Percentiles rank a stretch among this genome's conserved stretches.
Evolutionary conservation across 2,329 filamentous ascomycete genomes (phyloP).

Genomic region (Diaporthe citri): DNA sequence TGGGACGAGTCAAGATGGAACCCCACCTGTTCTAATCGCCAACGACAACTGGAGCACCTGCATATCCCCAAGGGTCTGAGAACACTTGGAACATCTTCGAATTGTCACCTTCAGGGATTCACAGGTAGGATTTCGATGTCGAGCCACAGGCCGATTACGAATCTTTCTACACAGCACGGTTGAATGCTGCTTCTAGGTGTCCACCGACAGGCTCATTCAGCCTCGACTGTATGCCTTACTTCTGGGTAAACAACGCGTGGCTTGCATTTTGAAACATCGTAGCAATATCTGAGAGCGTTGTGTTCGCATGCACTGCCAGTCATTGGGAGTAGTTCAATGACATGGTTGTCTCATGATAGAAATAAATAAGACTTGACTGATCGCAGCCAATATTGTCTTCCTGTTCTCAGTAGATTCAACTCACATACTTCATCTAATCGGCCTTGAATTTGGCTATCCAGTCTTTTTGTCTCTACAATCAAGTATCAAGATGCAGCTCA

Average conservation of each 20-base stretch:
- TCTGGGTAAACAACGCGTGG: conserved; percentile 9
- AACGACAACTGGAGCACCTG: neutral
- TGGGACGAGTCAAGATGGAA: conserved; percentile 20
- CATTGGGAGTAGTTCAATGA: neutral
- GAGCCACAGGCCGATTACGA: conserved; percentile 4
- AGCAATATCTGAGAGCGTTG: too few species aligned
- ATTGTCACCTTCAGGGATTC: neutral
- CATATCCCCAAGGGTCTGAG: neutral
- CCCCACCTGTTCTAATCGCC: neutral
- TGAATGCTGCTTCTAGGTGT: neutral
- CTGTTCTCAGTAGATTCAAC: neutral
- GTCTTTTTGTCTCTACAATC: neutral
- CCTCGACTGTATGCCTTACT: neutral
- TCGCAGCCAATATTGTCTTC: neutral
- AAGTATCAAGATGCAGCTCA: neutral
- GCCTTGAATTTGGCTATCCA: neutral
- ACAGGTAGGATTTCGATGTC: neutral
- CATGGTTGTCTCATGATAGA: neutral
- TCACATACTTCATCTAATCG: neutral
- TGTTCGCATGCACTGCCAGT: too few species aligned
- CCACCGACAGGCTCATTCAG: neutral
- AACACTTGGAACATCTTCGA: neutral
- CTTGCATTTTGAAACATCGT: conserved; percentile 3
- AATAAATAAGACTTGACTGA: neutral
- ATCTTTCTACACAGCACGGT: neutral